Conservation (phyloP, 2,329 filamentous ascomycete genomes). For the Cytospora leucostoma region DNA sequence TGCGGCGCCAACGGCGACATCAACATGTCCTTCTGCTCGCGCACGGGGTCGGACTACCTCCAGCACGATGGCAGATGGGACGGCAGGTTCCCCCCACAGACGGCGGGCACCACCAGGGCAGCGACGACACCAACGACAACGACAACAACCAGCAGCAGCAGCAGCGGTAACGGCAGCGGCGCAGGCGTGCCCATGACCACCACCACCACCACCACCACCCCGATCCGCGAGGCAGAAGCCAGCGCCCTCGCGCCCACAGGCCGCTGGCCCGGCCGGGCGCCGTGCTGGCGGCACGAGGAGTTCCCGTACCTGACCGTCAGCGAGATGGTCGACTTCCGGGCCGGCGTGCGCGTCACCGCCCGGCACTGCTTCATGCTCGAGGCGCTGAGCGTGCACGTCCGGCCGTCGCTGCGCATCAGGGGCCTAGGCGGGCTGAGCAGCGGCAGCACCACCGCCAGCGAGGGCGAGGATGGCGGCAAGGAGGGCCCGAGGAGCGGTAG, state of each 20-base stretch:
- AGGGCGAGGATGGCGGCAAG: neutral
- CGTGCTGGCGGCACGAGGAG: constrained; percentile 58
- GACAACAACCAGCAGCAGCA: too few relatives aligned
- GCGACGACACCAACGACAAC: constrained; percentile 31
- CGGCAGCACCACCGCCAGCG: constrained; percentile 17
- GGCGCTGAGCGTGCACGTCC: constrained; percentile 47
- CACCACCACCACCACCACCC: constrained; percentile 1
- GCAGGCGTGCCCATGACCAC: too few relatives aligned
- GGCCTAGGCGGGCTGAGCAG: constrained; percentile 28
- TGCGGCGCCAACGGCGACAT: constrained; percentile 48
- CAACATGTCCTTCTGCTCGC: constrained; percentile 48
- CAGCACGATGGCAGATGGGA: neutral
- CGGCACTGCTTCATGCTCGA: constrained; percentile 38
- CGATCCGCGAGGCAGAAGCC: constrained; percentile 7
- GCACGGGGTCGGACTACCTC: constrained; percentile 33
- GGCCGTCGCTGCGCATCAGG: constrained; percentile 41
- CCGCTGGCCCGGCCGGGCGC: constrained; percentile 39
- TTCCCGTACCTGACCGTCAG: constrained; percentile 53
- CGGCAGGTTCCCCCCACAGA: neutral
- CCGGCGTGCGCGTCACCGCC: constrained; percentile 37
- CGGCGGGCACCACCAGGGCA: neutral
- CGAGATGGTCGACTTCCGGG: constrained; percentile 46
- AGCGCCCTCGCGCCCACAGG: constrained; percentile 6
- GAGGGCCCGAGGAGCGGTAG: neutral
- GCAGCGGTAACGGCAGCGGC: constrained; percentile 30